These are phyloP conservation scores for Mucor velutinosus DNA, from an alignment of 371 early-diverging fungal genomes.

Conservation along the genomic window DNA sequence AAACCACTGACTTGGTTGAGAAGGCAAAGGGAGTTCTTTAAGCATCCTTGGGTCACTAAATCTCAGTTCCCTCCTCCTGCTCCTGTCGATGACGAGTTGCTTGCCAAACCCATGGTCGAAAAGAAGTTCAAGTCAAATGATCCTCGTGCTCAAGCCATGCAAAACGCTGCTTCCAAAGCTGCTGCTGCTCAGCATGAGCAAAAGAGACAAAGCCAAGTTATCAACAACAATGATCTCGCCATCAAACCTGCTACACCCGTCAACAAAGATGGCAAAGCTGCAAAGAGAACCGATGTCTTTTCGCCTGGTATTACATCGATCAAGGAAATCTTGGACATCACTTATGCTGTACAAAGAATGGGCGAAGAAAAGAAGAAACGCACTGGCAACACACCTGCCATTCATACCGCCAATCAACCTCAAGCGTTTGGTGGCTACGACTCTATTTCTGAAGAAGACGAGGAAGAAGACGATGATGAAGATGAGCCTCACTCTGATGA, in stretches of 20 bases:
- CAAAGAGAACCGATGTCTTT: slow-evolving; percentile 28
- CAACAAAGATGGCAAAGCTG: background rate
- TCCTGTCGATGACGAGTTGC: background rate
- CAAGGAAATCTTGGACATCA: slow-evolving; percentile 58
- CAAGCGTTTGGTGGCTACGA: slow-evolving; percentile 17
- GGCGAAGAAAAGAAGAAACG: slow-evolving; percentile 54
- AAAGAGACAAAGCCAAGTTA: slow-evolving; percentile 26
- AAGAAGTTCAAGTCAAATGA: slow-evolving; percentile 12
- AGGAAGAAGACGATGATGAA: slow-evolving; percentile 25
- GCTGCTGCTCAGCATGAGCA: slow-evolving; percentile 24
- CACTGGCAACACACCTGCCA: slow-evolving; percentile 2
- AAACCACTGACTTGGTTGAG: no score
- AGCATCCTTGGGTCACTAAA: slow-evolving; percentile 80
- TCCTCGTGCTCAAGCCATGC: slow-evolving; percentile 26
- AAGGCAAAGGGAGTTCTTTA: no score
- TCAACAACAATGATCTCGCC: slow-evolving; percentile 13
- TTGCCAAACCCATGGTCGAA: background rate
- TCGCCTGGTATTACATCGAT: slow-evolving; percentile 52
- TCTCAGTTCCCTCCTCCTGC: slow-evolving; percentile 32
- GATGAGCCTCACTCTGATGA: slow-evolving; percentile 8
- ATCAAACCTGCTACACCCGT: background rate
- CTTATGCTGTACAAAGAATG: slow-evolving; percentile 59
- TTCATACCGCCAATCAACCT: background rate
- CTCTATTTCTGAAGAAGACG: slow-evolving; percentile 28
- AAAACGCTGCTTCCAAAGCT: slow-evolving; percentile 26